A percentile compares a stretch with the other conserved stretches of the same genome.
Conservation (phyloP, 768 basidiomycete genomes). For the Pleurotus sapidus region DNA sequence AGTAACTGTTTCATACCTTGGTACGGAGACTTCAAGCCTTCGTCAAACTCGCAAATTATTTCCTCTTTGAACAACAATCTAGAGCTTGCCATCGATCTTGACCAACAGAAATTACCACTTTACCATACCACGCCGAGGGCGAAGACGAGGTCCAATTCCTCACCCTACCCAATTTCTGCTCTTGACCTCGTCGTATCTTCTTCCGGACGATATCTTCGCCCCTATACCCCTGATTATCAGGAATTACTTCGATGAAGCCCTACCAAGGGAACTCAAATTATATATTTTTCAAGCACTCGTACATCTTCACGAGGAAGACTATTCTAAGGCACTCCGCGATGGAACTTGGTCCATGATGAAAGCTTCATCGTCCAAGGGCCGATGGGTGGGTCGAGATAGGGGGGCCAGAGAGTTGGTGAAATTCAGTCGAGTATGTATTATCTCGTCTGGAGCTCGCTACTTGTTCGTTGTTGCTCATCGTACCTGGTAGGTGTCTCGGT, state of each 20-base stretch:
- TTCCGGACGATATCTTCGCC: constrained; percentile 46
- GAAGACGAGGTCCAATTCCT: constrained; percentile 63
- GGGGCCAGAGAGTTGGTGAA: constrained; percentile 78
- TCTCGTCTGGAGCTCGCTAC: neutral
- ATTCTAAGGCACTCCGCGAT: constrained; percentile 38
- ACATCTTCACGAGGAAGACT: constrained; percentile 56
- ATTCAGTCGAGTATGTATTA: constrained; percentile 65
- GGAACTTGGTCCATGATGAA: constrained; percentile 59
- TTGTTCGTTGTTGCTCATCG: neutral
- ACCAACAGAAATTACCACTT: constrained; percentile 12
- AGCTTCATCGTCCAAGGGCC: constrained; percentile 58
- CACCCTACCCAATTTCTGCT: constrained; percentile 57
- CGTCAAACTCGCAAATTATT: neutral
- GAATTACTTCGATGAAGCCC: constrained; percentile 64
- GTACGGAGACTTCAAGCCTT: constrained; percentile 30
- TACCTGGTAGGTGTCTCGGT: constrained; percentile 61
- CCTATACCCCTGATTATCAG: constrained; percentile 47
- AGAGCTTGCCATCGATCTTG: constrained; percentile 5
- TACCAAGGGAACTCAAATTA: constrained; percentile 73
- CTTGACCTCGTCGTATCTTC: constrained; percentile 50
- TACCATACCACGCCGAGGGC: constrained; percentile 28
- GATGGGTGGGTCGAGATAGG: constrained; percentile 75
- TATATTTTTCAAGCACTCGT: constrained; percentile 56
- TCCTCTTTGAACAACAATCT: constrained; percentile 4
- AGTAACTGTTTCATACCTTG: constrained; percentile 41